Evolutionary conservation across 2,329 filamentous ascomycete species (phyloP), one percentile per base, ranked within the genome.

Genomic region (Aspergillus vadensis): DNA sequence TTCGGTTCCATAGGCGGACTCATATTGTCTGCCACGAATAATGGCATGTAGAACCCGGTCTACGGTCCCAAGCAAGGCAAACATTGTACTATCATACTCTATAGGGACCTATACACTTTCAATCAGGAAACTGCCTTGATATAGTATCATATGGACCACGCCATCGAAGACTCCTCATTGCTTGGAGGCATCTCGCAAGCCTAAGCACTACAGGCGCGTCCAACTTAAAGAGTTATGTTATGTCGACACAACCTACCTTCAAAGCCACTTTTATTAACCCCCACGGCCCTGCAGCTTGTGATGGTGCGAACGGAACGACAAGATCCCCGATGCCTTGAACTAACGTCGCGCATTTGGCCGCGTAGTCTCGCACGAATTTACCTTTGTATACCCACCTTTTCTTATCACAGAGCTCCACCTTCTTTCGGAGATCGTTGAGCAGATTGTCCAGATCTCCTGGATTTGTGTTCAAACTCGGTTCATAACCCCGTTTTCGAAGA

Each of bases 201-300:
- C 12, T 3, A 15, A 43, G 23, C 14, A 23, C 4, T 23, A 23
- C 21, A 23, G 21, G 21, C 21, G 4, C 21, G n/a, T 3, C 4
- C 21, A 23, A 4, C 3, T 23, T 23, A 23, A 23, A 4, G 21
- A 23, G 25, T 9, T 30, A 5, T 14, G 12, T 14, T 0, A 36
- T 36, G 1, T 36, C 12, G 30, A 2, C 10, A 36, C 0, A 36
- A 36, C 30, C 43, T 10, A 58, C 56, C 48, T 58, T 9, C 56
- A 58, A 44, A 7, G 51, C 9, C 3, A 23, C 41, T 5, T 58
- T 58, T n/a, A 58, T 14, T 17, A 58, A 14, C 2, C 41, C 47
- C 56, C 56, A 77, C 15, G 71, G 74, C 39, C 76, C 65, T 27
- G 67, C 65, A 17, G 71, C 71, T 65, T 75, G 70, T 10, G 58